Evolutionary conservation across 1,284 basidiomycete species (phyloP).

Genomic region (Phenoliferia sp.): DNA sequence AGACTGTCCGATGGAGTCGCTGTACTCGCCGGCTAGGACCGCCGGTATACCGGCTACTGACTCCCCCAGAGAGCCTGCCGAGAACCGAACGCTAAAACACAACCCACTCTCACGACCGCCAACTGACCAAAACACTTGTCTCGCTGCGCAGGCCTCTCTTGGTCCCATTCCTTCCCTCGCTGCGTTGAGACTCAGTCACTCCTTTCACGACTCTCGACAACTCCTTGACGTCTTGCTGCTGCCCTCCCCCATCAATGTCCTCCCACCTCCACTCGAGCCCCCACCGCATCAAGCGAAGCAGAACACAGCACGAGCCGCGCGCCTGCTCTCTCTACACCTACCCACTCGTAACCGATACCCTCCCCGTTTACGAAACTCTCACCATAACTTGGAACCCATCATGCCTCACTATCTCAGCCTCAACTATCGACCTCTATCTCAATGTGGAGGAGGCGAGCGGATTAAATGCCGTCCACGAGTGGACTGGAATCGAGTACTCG

Average conservation of each 20-base stretch:
- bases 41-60: no score
- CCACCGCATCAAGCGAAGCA: neutral
- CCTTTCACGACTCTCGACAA: neutral
- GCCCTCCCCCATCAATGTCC: neutral
- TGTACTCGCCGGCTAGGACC: no score
- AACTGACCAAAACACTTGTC: neutral
- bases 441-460: conserved; percentile 14
- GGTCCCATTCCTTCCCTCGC: neutral
- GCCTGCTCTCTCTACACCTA: conserved; percentile 15
- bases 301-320: neutral
- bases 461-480: conserved; percentile 20
- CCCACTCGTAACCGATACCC: conserved; percentile 6
- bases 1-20: no score
- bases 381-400: conserved; percentile 18
- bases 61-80: no score
- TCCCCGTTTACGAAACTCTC: conserved; percentile 23
- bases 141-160: neutral
- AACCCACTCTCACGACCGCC: no score
- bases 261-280: neutral
- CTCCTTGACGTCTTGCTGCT: no score
- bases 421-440: conserved; percentile 29
- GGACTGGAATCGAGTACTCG: conserved; percentile 19
- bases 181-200: no score
- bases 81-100: no score
- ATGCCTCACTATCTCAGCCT: conserved; percentile 6